Percentiles rank a stretch among this genome's conserved stretches.
These are phyloP conservation scores for Aspergillus phoenicis DNA, from an alignment of 2,329 filamentous ascomycete genomes.

Conservation along the genomic window DNA sequence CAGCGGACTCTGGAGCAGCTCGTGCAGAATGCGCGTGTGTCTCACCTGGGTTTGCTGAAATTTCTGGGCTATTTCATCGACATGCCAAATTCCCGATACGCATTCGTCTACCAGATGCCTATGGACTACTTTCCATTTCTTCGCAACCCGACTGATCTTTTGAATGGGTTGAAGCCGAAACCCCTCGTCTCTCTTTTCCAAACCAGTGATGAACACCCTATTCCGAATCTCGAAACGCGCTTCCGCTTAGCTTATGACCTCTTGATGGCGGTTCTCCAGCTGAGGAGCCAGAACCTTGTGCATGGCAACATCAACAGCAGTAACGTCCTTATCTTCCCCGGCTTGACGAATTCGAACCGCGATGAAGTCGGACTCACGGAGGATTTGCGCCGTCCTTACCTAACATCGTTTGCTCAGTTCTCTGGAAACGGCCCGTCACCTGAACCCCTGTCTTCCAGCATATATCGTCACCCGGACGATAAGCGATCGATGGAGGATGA, in stretches of 20 bases:
- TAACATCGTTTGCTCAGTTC: conserved; percentile 63
- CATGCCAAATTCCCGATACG: conserved; percentile 59
- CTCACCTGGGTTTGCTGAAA: conserved; percentile 45
- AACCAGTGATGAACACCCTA: conserved; percentile 44
- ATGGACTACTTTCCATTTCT: conserved; percentile 50
- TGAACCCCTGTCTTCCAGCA: conserved; percentile 54
- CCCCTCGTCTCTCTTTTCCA: conserved; percentile 48
- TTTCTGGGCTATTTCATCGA: conserved; percentile 59
- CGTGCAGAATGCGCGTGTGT: conserved; percentile 45
- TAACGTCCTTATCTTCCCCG: conserved; percentile 62
- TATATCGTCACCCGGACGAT: conserved; percentile 63
- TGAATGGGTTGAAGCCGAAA: conserved; percentile 42
- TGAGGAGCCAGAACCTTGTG: conserved; percentile 59
- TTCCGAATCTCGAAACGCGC: conserved; percentile 63
- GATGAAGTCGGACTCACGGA: conserved; percentile 41
- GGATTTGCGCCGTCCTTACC: conserved; percentile 57
- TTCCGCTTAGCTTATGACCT: conserved; percentile 64
- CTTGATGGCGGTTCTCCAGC: conserved; percentile 57
- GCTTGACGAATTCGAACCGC: conserved; percentile 34
- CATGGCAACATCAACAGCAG: conserved; percentile 68
- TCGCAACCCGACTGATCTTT: conserved; percentile 41
- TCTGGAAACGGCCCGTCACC: conserved; percentile 52
- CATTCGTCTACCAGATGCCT: conserved; percentile 63
- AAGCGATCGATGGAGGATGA: conserved; percentile 43
- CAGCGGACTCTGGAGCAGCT: conserved; percentile 44